Base-by-base conservation (phyloP, 139 green algal species). In the Ettlia oleoabundans region DNA sequence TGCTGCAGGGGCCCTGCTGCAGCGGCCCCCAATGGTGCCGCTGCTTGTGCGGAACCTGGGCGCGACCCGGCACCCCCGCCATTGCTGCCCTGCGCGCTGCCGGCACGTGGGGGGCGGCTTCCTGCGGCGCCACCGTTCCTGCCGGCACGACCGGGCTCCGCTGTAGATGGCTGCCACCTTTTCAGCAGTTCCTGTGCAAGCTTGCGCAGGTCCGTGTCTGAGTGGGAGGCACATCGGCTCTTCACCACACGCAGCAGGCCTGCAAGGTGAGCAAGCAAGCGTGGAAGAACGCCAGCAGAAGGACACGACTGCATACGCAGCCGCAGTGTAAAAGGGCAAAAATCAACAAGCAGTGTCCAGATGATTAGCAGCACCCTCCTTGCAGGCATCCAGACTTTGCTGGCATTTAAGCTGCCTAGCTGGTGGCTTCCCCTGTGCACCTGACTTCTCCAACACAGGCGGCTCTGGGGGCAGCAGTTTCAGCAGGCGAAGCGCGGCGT, bases 141-240 rank as follows among this genome's bases (percentile, higher is more conserved):
- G 37, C 51, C 28, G 37, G 37, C n/a, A n/a, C n/a, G n/a, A n/a
- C n/a, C n/a, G n/a, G 10, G 55, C 26, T 2, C 26, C 32, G 73
- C 73, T n/a, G 73, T 53, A 52, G 13, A 55, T 8, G 53, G 32
- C 52, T 51, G 28, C 52, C 80, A 80, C 38, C 53, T 65, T 30
- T 78, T 47, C 43, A n/a, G 18, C 51, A 86, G 26, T 38, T 74
- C 40, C 55, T 32, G n/a, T 0, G 84, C 80, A 2, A 75, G 72
- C 75, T 85, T 82, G 73, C 78, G 82, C 6, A 78, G n/a, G 26
- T 88, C 72, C 1, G 84, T 52, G 58, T 88, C 84, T 0, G 42
- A 52, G 64, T 88, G 84, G 0, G 18, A 4, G 2, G 53, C 21
- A 62, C 63, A 69, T 42, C 61, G 71, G 26, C 21, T 19, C 30